phyloP scores from a whole-genome alignment of 2,329 filamentous ascomycete genomes.

The Fusarium brachygibbosum region DNA sequence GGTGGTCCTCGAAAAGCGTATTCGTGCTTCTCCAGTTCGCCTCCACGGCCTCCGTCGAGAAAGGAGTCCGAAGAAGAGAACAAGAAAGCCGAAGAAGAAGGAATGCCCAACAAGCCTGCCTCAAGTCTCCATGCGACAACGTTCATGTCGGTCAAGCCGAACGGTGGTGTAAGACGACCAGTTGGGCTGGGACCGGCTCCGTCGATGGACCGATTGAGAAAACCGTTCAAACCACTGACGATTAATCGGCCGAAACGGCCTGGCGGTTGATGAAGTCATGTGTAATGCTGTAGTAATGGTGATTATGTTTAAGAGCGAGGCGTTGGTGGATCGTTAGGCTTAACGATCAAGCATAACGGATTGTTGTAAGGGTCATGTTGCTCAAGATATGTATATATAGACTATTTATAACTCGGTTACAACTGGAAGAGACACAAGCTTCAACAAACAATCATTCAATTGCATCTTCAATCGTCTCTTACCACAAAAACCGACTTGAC shows the following conservation, averaged over 20 bases:
- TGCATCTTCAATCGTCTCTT: neutral
- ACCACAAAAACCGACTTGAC: neutral
- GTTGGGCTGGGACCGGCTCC: conserved; percentile 61
- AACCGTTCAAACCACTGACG: conserved; percentile 70
- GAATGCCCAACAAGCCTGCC: conserved; percentile 52
- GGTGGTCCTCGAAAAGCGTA: conserved; percentile 61
- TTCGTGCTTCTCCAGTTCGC: conserved; percentile 70
- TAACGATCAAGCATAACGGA: conserved; percentile 48
- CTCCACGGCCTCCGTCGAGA: conserved; percentile 53
- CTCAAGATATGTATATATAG: conserved; percentile 30
- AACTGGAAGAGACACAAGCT: conserved; percentile 10
- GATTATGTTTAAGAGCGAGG: conserved; percentile 18
- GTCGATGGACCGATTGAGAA: conserved; percentile 64
- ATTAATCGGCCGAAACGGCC: conserved; percentile 59
- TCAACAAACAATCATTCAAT: conserved; percentile 6
- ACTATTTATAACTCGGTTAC: neutral
- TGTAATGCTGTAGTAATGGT: conserved; percentile 16
- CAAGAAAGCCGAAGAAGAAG: conserved; percentile 45
- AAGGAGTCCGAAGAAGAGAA: conserved; percentile 43
- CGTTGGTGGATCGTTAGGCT: conserved; percentile 21
- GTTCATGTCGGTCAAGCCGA: conserved; percentile 56
- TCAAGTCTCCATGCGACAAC: conserved; percentile 67
- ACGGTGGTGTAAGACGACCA: conserved; percentile 60
- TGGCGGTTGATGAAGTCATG: conserved; percentile 25
- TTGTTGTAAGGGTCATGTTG: conserved; percentile 1